A percentile compares a stretch with the other conserved stretches of the same genome.
phyloP scores from a whole-genome alignment of 176 grass and related monocot genomes.

The Oryza australiensis region DNA sequence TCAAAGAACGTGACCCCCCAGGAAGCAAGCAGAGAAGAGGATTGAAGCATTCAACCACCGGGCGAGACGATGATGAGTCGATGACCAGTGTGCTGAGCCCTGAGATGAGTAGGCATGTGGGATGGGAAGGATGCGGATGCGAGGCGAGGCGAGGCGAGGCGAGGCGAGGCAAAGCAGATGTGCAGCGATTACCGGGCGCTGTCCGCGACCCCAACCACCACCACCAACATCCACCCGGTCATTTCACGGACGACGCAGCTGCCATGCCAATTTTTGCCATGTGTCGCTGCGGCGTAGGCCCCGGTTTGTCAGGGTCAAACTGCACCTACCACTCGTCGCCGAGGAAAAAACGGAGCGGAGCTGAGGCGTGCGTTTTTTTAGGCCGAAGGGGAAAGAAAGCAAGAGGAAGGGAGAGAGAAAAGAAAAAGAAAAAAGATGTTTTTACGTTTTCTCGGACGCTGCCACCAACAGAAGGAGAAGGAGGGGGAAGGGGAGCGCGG shows the following conservation, averaged over 20 bases:
- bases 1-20: slow-evolving; percentile 42
- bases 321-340: background rate
- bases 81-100: too few relatives aligned
- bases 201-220: slow-evolving; percentile 13
- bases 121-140: too few relatives aligned
- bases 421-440: background rate
- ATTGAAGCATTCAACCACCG: slow-evolving; percentile 14
- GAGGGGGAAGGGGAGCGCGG: background rate
- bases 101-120: too few relatives aligned
- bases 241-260: background rate
- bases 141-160: too few relatives aligned
- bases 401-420: too few relatives aligned
- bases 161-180: background rate
- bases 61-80: too few relatives aligned
- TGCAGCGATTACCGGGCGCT: slow-evolving; percentile 11
- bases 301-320: background rate
- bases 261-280: background rate
- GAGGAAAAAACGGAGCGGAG: too few relatives aligned
- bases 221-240: background rate
- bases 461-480: background rate
- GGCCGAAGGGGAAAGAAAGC: too few relatives aligned
- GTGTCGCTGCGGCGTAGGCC: background rate
- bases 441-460: background rate
- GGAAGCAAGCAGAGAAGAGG: background rate
- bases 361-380: background rate